These are phyloP conservation scores for Thielaviopsis ethacetica DNA, from an alignment of 2,329 filamentous ascomycete genomes.

Conservation along the genomic window DNA sequence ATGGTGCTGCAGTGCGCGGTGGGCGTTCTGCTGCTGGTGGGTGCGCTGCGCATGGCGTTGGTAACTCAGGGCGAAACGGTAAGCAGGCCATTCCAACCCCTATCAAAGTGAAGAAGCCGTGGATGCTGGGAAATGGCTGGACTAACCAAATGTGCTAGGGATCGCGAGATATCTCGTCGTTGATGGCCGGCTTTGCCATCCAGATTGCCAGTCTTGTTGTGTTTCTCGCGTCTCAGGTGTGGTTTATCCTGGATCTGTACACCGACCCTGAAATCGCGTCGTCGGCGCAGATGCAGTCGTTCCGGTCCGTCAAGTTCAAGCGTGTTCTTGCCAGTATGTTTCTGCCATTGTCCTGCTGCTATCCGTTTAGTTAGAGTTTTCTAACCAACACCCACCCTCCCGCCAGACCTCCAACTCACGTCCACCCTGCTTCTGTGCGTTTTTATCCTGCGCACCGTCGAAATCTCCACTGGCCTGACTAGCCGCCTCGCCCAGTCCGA, in stretches of 20 bases:
- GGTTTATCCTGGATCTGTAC: slow-evolving; percentile 24
- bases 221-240: slow-evolving; percentile 24
- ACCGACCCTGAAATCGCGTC: slow-evolving; percentile 21
- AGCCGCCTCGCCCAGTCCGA: slow-evolving; percentile 24
- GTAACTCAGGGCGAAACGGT: slow-evolving; percentile 22
- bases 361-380: background rate
- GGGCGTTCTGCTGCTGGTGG: slow-evolving; percentile 23
- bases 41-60: slow-evolving; percentile 24
- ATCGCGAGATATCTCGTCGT: slow-evolving; percentile 21
- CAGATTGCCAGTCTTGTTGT: slow-evolving; percentile 25
- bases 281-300: slow-evolving; percentile 24
- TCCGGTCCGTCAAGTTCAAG: slow-evolving; percentile 26
- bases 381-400: background rate
- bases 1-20: slow-evolving; percentile 21
- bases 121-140: background rate
- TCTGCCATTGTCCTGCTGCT: background rate
- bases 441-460: slow-evolving; percentile 25
- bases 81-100: slow-evolving; percentile 14
- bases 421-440: slow-evolving; percentile 23
- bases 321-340: slow-evolving; percentile 28
- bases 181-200: slow-evolving; percentile 29
- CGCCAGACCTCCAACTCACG: slow-evolving; percentile 22
- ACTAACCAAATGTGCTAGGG: slow-evolving; percentile 14
- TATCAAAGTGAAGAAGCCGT: background rate
- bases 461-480: slow-evolving; percentile 22